Base-by-base conservation (phyloP, 2,329 filamentous ascomycete species). In the Trichoderma guizhouense region DNA sequence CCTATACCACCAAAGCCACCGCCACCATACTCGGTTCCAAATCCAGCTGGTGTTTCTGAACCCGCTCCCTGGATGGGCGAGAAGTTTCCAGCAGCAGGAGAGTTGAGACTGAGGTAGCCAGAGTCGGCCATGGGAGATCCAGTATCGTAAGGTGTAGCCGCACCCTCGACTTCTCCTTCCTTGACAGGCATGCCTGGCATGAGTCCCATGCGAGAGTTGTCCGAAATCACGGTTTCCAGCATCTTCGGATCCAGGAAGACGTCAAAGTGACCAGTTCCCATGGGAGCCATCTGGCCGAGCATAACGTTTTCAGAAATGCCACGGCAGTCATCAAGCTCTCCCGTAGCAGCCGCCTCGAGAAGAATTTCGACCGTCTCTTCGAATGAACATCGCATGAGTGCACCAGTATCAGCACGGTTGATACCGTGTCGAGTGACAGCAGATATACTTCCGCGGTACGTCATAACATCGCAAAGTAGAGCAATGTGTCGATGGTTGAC, bases 281-380 rank as follows among this genome's bases (percentile, higher is more conserved):
- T 95, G 34, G 97, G 96, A 6, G 97, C 96, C 83, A 98, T 89
- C 84, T 99, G 96, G 74, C 96, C 96, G 74, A 99, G 89, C 89
- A 99, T 99, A 80, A 99, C 92, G 84, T 99, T 99, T 84, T 99
- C 96, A 18, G 96, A 98, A 65, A 99, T 95, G 87, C 96, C 96
- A 73, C 94, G 93, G 85, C 97, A 99, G 82, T 99, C 96, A 79
- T 99, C 96, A 36, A 99, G 88, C 82, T 99, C 96, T 80, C 96
- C 96, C 65, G 93, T 93, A 18, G 94, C 94, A 28, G 96, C 96
- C 73, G 96, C 97, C 80, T 99, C 96, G 24, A 99, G 90, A 68
- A 99, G 86, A 86, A 99, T 99, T 80, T 99, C 97, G 53, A 99
- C 96, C 0, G 96, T 99, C 82, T 99, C 97, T 83, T 99, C 96